phyloP scores from a whole-genome alignment of 2,329 filamentous ascomycete species.

The Geoglossum cookeanum region DNA sequence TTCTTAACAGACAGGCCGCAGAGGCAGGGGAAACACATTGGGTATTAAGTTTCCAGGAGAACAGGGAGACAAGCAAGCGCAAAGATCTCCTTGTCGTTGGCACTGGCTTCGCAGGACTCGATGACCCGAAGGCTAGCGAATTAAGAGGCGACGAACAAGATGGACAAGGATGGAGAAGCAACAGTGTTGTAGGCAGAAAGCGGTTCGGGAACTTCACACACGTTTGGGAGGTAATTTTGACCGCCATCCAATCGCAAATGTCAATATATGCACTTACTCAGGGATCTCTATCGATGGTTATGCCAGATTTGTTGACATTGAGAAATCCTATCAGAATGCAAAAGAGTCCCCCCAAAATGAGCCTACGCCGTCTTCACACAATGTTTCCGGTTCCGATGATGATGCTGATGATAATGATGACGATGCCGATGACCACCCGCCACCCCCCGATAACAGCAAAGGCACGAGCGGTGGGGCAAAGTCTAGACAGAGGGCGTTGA shows the following conservation, averaged over 20 bases:
- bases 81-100: not conserved
- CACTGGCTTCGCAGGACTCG: not conserved
- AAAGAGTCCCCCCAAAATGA: not conserved
- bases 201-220: not conserved
- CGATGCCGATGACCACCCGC: slow-evolving; percentile 19
- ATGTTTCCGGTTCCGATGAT: slow-evolving; percentile 11
- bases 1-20: slow-evolving; percentile 39
- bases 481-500: slow-evolving; percentile 24
- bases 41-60: slow-evolving; percentile 42
- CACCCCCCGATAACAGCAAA: slow-evolving; percentile 11
- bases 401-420: slow-evolving; percentile 13
- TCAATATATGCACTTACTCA: not conserved
- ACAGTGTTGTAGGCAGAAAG: not conserved
- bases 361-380: not conserved
- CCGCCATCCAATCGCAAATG: not conserved
- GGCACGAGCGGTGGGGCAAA: slow-evolving; percentile 22
- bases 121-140: not conserved
- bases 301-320: slow-evolving; percentile 7
- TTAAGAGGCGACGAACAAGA: not conserved
- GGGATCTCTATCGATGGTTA: not conserved
- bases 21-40: slow-evolving; percentile 53
- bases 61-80: not conserved
- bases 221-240: not conserved
- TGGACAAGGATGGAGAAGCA: not conserved
- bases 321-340: slow-evolving; percentile 5